phyloP scores from a whole-genome alignment of 2,329 filamentous ascomycete genomes.

The Colletotrichum sp. region DNA sequence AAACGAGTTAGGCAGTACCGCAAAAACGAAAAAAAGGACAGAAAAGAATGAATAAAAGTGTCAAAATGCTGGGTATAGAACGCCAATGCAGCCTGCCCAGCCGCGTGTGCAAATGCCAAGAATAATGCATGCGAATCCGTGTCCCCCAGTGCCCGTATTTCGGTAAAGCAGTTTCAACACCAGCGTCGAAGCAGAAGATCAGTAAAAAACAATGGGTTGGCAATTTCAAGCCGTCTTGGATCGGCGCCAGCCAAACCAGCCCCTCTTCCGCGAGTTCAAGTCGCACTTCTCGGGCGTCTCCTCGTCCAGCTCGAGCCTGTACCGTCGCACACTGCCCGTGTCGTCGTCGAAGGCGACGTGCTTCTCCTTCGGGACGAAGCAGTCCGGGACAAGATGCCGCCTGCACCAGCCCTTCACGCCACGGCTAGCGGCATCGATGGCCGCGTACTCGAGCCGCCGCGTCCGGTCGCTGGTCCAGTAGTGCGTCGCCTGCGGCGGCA shows the following conservation, averaged over 20 bases:
- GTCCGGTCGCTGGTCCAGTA: conserved; percentile 73
- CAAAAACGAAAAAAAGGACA: background rate
- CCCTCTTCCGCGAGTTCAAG: background rate
- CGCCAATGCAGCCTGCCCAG: conserved; percentile 10
- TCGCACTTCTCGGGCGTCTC: conserved; percentile 9
- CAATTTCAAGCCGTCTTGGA: conserved; percentile 1
- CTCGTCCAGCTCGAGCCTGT: conserved; percentile 57
- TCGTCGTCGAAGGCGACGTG: conserved; percentile 66
- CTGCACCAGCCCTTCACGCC: conserved; percentile 67
- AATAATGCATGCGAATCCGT: background rate
- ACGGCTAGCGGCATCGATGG: conserved; percentile 66
- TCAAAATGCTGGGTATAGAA: conserved; percentile 22
- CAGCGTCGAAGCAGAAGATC: background rate
- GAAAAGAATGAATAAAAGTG: background rate
- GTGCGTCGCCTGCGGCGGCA: conserved; percentile 63
- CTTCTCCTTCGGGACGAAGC: conserved; percentile 57
- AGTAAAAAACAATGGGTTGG: background rate
- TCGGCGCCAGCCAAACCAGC: conserved; percentile 11
- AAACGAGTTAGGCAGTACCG: background rate
- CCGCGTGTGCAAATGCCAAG: conserved; percentile 18
- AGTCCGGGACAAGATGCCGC: conserved; percentile 63
- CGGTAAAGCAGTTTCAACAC: background rate
- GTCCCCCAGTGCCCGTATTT: background rate
- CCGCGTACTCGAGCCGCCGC: conserved; percentile 67
- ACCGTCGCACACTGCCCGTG: conserved; percentile 66